A percentile compares a stretch with the other conserved stretches of the same genome.
Evolutionary conservation across 768 basidiomycete species (phyloP).

Genomic region (Lentinula detonsa): DNA sequence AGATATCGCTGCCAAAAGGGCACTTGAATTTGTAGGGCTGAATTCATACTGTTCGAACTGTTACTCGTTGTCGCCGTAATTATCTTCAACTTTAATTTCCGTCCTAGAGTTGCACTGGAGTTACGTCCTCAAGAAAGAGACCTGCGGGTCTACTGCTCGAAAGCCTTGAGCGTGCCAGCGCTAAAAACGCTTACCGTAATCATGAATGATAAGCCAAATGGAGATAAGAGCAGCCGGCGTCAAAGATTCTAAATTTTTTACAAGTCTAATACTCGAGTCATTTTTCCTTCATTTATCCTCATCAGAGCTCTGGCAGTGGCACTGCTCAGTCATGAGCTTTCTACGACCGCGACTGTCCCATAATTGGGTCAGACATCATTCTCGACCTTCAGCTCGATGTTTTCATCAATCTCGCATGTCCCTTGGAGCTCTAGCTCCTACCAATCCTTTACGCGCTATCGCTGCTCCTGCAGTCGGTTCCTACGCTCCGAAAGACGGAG

Average conservation of each 20-base stretch:
- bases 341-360: background rate
- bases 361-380: slow-evolving; percentile 24
- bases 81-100: background rate
- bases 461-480: slow-evolving; percentile 73
- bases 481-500: slow-evolving; percentile 57
- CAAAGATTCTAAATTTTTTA: background rate
- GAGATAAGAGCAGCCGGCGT: background rate
- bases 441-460: slow-evolving; percentile 54
- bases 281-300: background rate
- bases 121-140: too few relatives aligned
- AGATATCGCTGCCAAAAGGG: background rate
- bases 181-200: too few relatives aligned
- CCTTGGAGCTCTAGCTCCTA: slow-evolving; percentile 30
- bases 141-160: too few relatives aligned
- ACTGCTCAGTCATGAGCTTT: slow-evolving; percentile 5
- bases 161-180: too few relatives aligned
- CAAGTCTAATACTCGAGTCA: background rate
- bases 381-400: slow-evolving; percentile 32
- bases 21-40: background rate
- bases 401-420: slow-evolving; percentile 42
- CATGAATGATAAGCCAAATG: background rate
- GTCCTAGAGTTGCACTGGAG: too few relatives aligned
- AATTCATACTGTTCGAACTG: background rate
- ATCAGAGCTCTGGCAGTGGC: background rate
- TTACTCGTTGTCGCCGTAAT: background rate